These are phyloP conservation scores for Blastobotrys proliferans DNA, from an alignment of 1,139 yeast species.

Conservation along the genomic window DNA sequence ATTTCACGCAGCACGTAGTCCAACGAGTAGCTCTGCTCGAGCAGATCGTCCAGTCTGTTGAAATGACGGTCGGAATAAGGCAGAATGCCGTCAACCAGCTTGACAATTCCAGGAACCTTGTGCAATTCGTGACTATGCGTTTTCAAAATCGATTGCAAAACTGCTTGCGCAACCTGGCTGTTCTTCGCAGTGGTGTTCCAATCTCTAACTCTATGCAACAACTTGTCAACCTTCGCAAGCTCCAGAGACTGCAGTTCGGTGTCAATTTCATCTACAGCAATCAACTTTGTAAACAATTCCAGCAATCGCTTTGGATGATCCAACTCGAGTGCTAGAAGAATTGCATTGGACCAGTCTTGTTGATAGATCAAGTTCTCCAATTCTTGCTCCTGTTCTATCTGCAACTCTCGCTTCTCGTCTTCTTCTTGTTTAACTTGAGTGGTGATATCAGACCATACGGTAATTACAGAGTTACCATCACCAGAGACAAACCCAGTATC, in stretches of 20 bases:
- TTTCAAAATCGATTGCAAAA: slow-evolving; percentile 60
- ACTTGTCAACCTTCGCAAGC: slow-evolving; percentile 52
- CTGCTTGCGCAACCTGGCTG: slow-evolving; percentile 73
- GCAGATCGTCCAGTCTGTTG: slow-evolving; percentile 65
- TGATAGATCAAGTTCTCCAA: slow-evolving; percentile 65
- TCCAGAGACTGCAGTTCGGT: slow-evolving; percentile 55
- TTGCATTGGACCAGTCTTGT: slow-evolving; percentile 85
- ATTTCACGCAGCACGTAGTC: slow-evolving; percentile 78
- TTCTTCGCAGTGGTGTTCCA: slow-evolving; percentile 92
- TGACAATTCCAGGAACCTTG: slow-evolving; percentile 64
- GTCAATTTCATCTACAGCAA: slow-evolving; percentile 51
- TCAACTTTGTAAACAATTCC: slow-evolving; percentile 25
- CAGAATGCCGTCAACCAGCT: slow-evolving; percentile 63
- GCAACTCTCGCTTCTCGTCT: slow-evolving; percentile 42
- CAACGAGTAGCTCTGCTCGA: slow-evolving; percentile 79
- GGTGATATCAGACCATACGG: slow-evolving; percentile 84
- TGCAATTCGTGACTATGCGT: slow-evolving; percentile 52
- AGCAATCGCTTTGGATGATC: slow-evolving; percentile 59
- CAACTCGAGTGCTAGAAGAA: slow-evolving; percentile 77
- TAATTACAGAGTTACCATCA: slow-evolving; percentile 91
- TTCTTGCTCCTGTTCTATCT: slow-evolving; percentile 83
- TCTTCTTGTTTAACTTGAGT: slow-evolving; percentile 57
- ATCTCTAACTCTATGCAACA: slow-evolving; percentile 76
- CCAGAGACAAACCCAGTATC: slow-evolving; percentile 76
- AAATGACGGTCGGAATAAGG: slow-evolving; percentile 89